Conservation (phyloP, 1,139 yeast genomes). For the Suzukiozyma palmioleophila region DNA sequence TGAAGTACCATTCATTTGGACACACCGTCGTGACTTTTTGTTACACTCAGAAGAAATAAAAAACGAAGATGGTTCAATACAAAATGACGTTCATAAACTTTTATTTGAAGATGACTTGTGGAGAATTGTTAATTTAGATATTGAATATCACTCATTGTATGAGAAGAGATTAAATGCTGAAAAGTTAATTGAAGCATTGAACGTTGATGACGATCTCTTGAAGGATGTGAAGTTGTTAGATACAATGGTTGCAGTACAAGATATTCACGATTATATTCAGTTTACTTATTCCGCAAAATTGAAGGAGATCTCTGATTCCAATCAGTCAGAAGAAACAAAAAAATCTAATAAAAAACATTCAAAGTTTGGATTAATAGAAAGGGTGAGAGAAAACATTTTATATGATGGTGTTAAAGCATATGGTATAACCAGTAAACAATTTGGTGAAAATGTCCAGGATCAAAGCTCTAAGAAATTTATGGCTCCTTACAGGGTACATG, state of each 20-base stretch:
- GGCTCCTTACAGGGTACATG: slow-evolving; percentile 60
- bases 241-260: slow-evolving; percentile 79
- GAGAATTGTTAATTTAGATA: slow-evolving; percentile 82
- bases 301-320: slow-evolving; percentile 33
- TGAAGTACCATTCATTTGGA: slow-evolving; percentile 97
- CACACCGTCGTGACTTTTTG: slow-evolving; percentile 87
- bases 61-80: slow-evolving; percentile 42
- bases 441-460: slow-evolving; percentile 79
- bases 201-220: slow-evolving; percentile 52
- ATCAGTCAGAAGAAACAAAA: slow-evolving; percentile 11
- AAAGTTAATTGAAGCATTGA: slow-evolving; percentile 52
- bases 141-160: slow-evolving; percentile 82
- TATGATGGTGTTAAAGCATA: slow-evolving; percentile 67
- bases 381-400: slow-evolving; percentile 63
- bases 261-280: slow-evolving; percentile 76
- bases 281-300: slow-evolving; percentile 77
- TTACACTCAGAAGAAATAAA: slow-evolving; percentile 53
- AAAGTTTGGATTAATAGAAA: slow-evolving; percentile 69
- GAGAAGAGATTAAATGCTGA: slow-evolving; percentile 69
- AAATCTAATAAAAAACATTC: slow-evolving; percentile 55
- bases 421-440: slow-evolving; percentile 74
- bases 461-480: slow-evolving; percentile 44
- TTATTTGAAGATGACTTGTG: slow-evolving; percentile 84
- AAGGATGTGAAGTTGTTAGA: slow-evolving; percentile 57
- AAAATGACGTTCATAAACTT: slow-evolving; percentile 45